Evolutionary conservation across 2,329 filamentous ascomycete species (phyloP), one percentile per base, ranked within the genome.

Genomic region (Botrytis squamosa): DNA sequence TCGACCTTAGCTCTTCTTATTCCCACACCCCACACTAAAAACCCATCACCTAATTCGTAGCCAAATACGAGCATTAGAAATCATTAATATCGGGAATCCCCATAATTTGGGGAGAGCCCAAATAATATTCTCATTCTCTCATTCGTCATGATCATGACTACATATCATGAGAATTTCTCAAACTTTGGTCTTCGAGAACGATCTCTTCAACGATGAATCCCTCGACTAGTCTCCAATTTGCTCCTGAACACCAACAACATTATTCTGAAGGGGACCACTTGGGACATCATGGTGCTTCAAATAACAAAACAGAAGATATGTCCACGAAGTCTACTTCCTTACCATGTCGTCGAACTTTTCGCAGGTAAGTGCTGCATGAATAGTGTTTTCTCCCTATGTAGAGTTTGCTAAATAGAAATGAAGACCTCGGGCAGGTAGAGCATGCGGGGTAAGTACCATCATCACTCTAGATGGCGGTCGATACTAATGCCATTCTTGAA

Each of bases 381-480:
- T n/a, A 29, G 9, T 4, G 2, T 9, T n/a, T 38, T 29, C 40
- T 38, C 29, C 33, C 38, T 40, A 25, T 67, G 1, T 12, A 33
- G 18, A 55, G 4, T 7, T 40, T 55, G 36, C 65, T 67, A 22
- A 67, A 65, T n/a, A n/a, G 25, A 25, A 22, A 38, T 22, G 12
- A 40, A 73, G 71, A 73, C 71, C 65, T 29, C 71, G 71, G n/a
- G 65, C 71, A 38, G 71, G 71, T 20, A 57, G 71, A 40, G 71
- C 71, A 62, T 73, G 71, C 65, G 71, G 66, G 71, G 71, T 70
- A 55, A 73, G 44, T 65, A 44, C 25, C 55, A 25, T 70, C 29
- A 20, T 16, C 29, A 16, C 57, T 33, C 33, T 36, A 33, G 18
- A 42, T 44, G 22, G 33, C 33, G 38, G n/a, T 16, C 25, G 44